Base-by-base conservation (phyloP, 2,329 filamentous ascomycete genomes). In the Coniochaeta prunicola region DNA sequence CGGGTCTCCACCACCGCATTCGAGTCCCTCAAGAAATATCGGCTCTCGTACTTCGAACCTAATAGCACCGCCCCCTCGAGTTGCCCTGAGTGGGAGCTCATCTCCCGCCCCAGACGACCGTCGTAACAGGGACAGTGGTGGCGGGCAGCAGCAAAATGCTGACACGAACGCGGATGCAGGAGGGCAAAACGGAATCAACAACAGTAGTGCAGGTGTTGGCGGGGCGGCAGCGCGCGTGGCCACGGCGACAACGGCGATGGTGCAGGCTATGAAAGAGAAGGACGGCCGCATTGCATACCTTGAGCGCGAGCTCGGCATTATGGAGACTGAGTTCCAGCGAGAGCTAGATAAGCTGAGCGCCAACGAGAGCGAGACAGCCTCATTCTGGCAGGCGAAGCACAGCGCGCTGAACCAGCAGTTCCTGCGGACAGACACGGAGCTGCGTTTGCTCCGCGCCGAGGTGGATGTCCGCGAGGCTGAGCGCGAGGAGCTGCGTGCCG, bases 331-430 rank as follows among this genome's bases (percentile, higher is more conserved):
- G 66, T 84, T 85, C 67, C 70, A 73, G 57, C 75, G 74, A 36
- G 76, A 83, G 66, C 74, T 85, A 19, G 80, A 82, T 66, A 74
- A 73, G 63, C 74, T 84, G 19, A 78, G 76, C 65, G 74, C 77
- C 67, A 76, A 77, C 67, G 82, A 85, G 72, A 78, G 76, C 70
- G 81, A 84, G 68, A 79, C 77, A 56, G 75, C 81, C 3, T 75
- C 76, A 15, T 83, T 81, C 67, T 86, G 83, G 81, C 82, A 85
- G 70, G 69, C 76, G 50, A 83, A 82, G 65, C 78, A 84, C 69
- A 77, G 76, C 59, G 70, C 68, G 33, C 69, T 84, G 50, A 77
- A 83, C 67, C 77, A 80, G 70, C 79, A 80, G 64, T 80, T 78
- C 61, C 68, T 80, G 48, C 74, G 78, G 26, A 75, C 75, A 4